Percentiles rank a stretch among this genome's conserved stretches.
Conservation (phyloP, 805 yeast genomes). For the Priceomyces fermenticarens region DNA sequence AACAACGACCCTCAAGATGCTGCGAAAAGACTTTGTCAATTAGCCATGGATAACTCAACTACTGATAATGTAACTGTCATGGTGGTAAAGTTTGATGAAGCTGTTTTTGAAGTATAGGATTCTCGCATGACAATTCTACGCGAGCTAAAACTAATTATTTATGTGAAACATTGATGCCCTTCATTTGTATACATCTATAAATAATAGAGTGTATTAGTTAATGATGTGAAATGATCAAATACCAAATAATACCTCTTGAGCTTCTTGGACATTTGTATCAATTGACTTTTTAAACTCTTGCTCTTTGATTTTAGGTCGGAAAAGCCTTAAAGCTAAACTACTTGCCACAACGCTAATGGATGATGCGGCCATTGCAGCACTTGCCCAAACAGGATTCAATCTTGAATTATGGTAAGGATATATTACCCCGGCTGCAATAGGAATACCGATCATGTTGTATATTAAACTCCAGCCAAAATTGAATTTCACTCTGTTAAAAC, state of each 20-base stretch:
- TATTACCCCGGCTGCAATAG: constrained; percentile 66
- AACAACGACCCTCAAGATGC: constrained; percentile 56
- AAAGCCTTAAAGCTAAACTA: constrained; percentile 50
- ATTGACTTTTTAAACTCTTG: constrained; percentile 8
- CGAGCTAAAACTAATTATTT: no score
- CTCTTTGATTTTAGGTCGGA: constrained; percentile 34
- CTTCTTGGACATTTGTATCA: constrained; percentile 10
- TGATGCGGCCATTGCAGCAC: constrained; percentile 63
- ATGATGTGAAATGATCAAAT: no score
- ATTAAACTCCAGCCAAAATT: constrained; percentile 60
- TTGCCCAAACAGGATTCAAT: constrained; percentile 62
- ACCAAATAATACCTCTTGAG: neutral
- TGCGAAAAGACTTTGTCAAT: constrained; percentile 61
- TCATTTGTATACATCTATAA: no score
- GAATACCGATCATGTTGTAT: constrained; percentile 56
- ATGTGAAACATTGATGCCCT: no score
- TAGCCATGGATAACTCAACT: constrained; percentile 74
- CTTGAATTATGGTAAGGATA: constrained; percentile 55
- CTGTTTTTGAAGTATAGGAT: constrained; percentile 30
- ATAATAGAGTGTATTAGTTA: no score
- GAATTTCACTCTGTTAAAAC: constrained; percentile 52
- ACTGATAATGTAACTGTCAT: constrained; percentile 92
- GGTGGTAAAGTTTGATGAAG: constrained; percentile 64
- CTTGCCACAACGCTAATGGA: constrained; percentile 58
- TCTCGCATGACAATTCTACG: no score